These are phyloP conservation scores for Morella rubra DNA, from an alignment of 306 rosid genomes.

Conservation along the genomic window DNA sequence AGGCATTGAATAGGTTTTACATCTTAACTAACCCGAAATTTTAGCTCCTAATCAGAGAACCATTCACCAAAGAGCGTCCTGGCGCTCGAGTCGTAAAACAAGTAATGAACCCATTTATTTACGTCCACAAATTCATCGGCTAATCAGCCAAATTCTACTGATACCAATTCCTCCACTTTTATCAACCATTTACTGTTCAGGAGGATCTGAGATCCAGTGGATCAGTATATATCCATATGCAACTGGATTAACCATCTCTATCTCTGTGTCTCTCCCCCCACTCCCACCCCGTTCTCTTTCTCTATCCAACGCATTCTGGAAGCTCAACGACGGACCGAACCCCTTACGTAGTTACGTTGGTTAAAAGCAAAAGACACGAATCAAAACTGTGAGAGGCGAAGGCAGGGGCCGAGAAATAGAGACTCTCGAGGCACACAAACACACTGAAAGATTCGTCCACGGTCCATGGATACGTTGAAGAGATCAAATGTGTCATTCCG, in stretches of 20 bases:
- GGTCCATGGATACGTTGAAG: constrained; percentile 50
- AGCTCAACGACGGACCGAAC: neutral
- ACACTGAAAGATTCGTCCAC: neutral
- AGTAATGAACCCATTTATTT: neutral
- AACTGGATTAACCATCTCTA: no score
- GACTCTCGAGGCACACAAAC: neutral
- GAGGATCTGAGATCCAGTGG: no score
- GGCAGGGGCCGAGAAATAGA: neutral
- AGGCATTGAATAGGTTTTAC: no score
- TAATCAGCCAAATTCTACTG: neutral
- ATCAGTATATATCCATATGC: no score
- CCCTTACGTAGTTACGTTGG: constrained; percentile 10
- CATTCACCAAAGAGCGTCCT: neutral
- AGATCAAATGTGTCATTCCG: constrained; percentile 67
- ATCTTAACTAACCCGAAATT: neutral
- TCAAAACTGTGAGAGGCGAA: neutral
- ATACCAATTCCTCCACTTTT: neutral
- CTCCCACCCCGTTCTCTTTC: neutral
- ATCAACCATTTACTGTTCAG: no score
- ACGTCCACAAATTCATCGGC: neutral
- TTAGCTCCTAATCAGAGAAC: no score
- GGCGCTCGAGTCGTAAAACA: neutral
- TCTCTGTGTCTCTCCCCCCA: no score
- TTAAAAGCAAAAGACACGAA: constrained; percentile 8
- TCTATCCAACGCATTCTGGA: neutral